Evolutionary conservation across 2,329 filamentous ascomycete genomes (phyloP), one percentile per base, ranked within the genome.

Genomic region (Phaeosphaeriaceae sp.): DNA sequence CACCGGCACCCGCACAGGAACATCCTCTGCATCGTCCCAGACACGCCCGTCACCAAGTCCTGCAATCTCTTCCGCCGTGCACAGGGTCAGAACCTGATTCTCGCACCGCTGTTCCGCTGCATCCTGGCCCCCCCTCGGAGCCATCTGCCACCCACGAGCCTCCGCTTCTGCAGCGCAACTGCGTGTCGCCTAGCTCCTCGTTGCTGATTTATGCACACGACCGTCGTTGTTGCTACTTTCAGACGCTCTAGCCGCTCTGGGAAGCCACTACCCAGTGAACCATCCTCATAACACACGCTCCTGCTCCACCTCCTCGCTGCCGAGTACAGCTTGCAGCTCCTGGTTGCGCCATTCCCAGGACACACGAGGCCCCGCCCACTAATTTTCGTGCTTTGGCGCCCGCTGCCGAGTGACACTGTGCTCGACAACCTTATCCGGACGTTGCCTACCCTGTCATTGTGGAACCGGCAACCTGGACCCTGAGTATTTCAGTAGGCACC

Each of bases 401-500:
- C 53, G 57, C 57, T 63, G 56, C 55, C 57, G 48, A 47, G 50
- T 52, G 48, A 51, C 58, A 58, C 58, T 58, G 63, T 65, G 55
- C 59, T 49, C 59, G 54, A 49, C 61, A 64, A 67, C 63, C 65
- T 63, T 61, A 59, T 53, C 59, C 54, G 48, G 50, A 61, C 64
- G 46, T 56, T 64, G 57, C 55, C 56, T 42, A 56, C 61, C 63
- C 55, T 58, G 54, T 57, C 52, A 58, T 53, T 51, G 66, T 70
- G 68, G 25, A 27, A 27, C 25, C 25, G 5, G 25, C 49, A 67
- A 69, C 70, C 50, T 46, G 53, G 63, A 57, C 58, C 58, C 65
- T 64, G 64, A 63, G 57, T 66, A 63, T 60, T 68, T 67, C 42
- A 67, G 58, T 48, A 27, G 53, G 53, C 62, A 31, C 36, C 55